A percentile compares a stretch with the other conserved stretches of the same genome.
Evolutionary conservation across 768 basidiomycete species (phyloP).

Genomic region (Kondoa subrosea): DNA sequence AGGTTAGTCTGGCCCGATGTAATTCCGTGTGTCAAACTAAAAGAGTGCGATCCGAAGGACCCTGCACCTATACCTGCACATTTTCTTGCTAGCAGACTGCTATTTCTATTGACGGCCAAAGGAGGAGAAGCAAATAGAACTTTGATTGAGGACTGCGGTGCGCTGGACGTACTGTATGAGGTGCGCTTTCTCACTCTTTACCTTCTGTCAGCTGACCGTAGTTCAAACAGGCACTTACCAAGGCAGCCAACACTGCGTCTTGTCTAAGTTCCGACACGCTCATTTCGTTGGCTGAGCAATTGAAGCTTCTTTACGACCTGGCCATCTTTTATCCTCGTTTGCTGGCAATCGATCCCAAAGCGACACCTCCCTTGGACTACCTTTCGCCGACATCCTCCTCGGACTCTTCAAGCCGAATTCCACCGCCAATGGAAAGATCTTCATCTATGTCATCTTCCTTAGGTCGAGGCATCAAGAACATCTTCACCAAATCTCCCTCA

Average conservation of each 20-base stretch:
- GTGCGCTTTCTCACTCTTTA: conserved; percentile 6
- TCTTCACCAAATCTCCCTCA: conserved; percentile 7
- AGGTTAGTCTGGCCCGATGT: neutral
- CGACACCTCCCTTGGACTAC: neutral
- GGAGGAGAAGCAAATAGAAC: conserved; percentile 16
- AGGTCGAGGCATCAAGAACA: neutral
- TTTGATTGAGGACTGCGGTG: conserved; percentile 12
- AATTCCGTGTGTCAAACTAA: conserved; percentile 13
- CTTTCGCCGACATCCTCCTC: neutral
- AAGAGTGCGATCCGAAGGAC: conserved; percentile 4
- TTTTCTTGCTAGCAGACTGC: conserved; percentile 23
- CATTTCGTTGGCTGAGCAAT: conserved; percentile 19
- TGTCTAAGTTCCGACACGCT: conserved; percentile 14
- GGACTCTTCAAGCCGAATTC: neutral
- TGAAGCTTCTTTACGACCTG: conserved; percentile 28
- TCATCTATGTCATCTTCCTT: neutral
- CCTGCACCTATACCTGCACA: conserved; percentile 9
- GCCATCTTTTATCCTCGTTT: conserved; percentile 24
- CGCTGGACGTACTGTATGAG: conserved; percentile 14
- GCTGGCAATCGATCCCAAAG: neutral
- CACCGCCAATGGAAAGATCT: neutral
- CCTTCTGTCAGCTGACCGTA: conserved; percentile 7
- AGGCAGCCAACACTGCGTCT: neutral
- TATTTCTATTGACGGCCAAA: conserved; percentile 22
- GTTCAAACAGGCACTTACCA: neutral